Base-by-base conservation (phyloP, 1,284 basidiomycete genomes). In the Fomes fomentarius region DNA sequence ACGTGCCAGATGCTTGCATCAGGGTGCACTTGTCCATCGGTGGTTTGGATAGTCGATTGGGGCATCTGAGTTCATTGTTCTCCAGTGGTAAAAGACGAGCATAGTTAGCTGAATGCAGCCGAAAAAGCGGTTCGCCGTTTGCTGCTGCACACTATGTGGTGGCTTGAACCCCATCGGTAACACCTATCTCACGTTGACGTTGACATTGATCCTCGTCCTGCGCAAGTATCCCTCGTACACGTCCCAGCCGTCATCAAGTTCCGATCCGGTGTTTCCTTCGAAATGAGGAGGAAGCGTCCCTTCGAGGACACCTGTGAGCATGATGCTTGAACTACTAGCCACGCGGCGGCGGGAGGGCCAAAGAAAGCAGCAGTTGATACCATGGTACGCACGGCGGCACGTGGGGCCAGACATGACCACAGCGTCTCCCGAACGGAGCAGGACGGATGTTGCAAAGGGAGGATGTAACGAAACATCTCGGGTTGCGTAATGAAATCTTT, bases 301-400 rank as follows among this genome's bases (percentile, higher is more conserved):
- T 63, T 94, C 91, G 53, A 96, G 94, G 1, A 97, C 84, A n/a
- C 93, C 91, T 93, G n/a, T n/a, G n/a, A n/a, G n/a, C n/a, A n/a
- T n/a, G n/a, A n/a, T n/a, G n/a, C n/a, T n/a, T n/a, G n/a, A n/a
- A n/a, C n/a, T n/a, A n/a, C n/a, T n/a, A n/a, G n/a, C n/a, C n/a
- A n/a, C n/a, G n/a, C n/a, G n/a, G n/a, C n/a, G n/a, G n/a, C n/a
- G n/a, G n/a, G n/a, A n/a, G n/a, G n/a, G n/a, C n/a, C n/a, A n/a
- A n/a, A n/a, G n/a, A n/a, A n/a, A n/a, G n/a, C n/a, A n/a, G n/a
- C n/a, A n/a, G n/a, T n/a, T n/a, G n/a, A n/a, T 39, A 87, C 90
- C 94, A 63, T 97, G 94, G 68, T 93, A 97, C 22, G 87, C 89
- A 37, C 93, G 77, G 48, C 95, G 79, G 61, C 91, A 91, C 22